Percentiles rank a stretch among this genome's conserved stretches.
These are phyloP conservation scores for Isabelozyma rhagii DNA, from an alignment of 805 yeast species.

Conservation along the genomic window DNA sequence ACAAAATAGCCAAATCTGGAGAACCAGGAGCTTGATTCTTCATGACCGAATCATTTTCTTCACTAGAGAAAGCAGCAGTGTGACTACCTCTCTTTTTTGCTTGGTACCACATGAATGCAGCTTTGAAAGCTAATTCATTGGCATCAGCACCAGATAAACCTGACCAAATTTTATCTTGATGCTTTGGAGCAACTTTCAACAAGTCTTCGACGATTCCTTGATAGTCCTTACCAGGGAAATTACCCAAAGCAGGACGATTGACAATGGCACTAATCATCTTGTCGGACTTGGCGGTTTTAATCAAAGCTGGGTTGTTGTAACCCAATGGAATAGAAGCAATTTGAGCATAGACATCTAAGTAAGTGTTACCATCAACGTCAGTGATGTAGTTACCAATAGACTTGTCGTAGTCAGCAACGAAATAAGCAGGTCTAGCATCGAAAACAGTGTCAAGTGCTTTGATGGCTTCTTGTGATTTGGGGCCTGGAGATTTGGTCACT, in stretches of 20 bases:
- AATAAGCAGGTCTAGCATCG: conserved; percentile 72
- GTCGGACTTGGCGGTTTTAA: conserved; percentile 64
- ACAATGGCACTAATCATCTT: conserved; percentile 71
- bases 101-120: conserved; percentile 81
- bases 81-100: conserved; percentile 59
- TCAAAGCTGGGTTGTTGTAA: conserved; percentile 77
- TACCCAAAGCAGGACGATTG: conserved; percentile 83
- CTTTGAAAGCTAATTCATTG: conserved; percentile 84
- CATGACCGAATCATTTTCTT: conserved; percentile 76
- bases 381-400: conserved; percentile 77
- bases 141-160: conserved; percentile 87
- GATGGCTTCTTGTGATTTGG: conserved; percentile 53
- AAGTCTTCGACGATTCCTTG: conserved; percentile 51
- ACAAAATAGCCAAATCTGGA: conserved; percentile 79
- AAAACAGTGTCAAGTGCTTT: conserved; percentile 57
- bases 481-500: conserved; percentile 71
- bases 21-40: conserved; percentile 82
- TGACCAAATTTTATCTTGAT: conserved; percentile 72
- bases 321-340: conserved; percentile 84
- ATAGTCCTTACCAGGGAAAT: conserved; percentile 69
- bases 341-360: conserved; percentile 77
- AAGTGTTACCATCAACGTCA: conserved; percentile 75
- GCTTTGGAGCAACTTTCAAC: conserved; percentile 73
- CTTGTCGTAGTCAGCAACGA: conserved; percentile 71
- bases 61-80: conserved; percentile 54